Base-by-base conservation (phyloP, 1,284 basidiomycete species). In the Ganoderma lingzhi region DNA sequence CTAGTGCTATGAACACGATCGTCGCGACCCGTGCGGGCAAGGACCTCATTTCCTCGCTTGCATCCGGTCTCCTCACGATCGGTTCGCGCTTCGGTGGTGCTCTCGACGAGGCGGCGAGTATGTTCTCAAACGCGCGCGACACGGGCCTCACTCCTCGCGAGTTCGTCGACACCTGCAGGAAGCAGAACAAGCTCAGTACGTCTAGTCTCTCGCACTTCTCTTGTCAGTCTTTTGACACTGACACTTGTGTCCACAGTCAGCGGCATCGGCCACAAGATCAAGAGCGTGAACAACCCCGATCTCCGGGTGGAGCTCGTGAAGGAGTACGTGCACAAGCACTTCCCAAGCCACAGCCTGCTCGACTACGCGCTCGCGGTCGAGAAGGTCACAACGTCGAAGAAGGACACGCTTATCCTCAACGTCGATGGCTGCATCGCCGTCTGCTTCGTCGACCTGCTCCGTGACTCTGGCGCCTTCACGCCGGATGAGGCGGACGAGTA, bases 181-280 rank as follows among this genome's bases (percentile, higher is more conserved):
- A 97, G 86, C 91, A 90, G 60, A 99, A 99, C 90, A 97, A 96
- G 84, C 93, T 99, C 76, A 96, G 92, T 93, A 81, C 72, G 91
- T 88, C 42, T 45, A 9, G 9, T 17, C 45, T 17, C 58, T 3
- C 17, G 3, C 6, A 8, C n/a, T 19, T 10, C 44, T 59, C 8
- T 67, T 45, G 39, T 51, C 53, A 35, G 56, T 48, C 65, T 39
- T 14, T 14, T 68, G 62, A 56, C 15, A 55, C 15, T 68, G 62
- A 56, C 15, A 55, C 15, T 60, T 23, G 55, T 28, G 17, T 66
- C 15, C 51, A 41, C 70, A 93, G 92, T 99, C 85, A 95, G 94
- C 74, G 97, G 97, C 87, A 99, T 99, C 77, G 97, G 97, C 68
- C 97, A 99, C 92, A 99, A 99, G 90, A 98, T 99, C 88, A 99